A percentile compares a stretch with the other conserved stretches of the same genome.
phyloP scores from a whole-genome alignment of 2,329 filamentous ascomycete genomes.

The Aspergillus sp. region DNA sequence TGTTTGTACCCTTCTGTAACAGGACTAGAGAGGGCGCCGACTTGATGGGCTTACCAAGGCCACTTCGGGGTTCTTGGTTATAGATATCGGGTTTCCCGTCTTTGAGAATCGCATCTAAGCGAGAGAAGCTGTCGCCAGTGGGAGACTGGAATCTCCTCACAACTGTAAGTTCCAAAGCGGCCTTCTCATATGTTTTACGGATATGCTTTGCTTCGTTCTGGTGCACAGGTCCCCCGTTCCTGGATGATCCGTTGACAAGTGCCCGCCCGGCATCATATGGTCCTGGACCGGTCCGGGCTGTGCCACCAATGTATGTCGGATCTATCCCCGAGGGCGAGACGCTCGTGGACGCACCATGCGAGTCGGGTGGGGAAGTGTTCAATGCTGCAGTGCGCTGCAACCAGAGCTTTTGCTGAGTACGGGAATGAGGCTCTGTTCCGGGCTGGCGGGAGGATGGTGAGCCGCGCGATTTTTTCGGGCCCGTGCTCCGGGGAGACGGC shows the following conservation, averaged over 20 bases:
- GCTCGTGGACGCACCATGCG: constrained; percentile 32
- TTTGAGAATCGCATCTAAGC: constrained; percentile 32
- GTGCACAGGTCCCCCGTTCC: constrained; percentile 28
- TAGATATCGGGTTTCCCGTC: constrained; percentile 17
- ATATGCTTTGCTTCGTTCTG: constrained; percentile 40
- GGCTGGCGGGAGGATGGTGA: constrained; percentile 36
- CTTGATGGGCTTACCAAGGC: constrained; percentile 34
- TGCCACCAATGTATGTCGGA: constrained; percentile 30
- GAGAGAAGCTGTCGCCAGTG: constrained; percentile 43
- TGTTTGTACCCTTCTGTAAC: constrained; percentile 26
- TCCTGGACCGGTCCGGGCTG: constrained; percentile 28
- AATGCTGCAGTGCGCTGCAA: constrained; percentile 47
- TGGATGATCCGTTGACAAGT: constrained; percentile 29
- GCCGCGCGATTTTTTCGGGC: constrained; percentile 28
- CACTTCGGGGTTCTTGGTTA: constrained; percentile 16
- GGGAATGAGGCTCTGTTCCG: constrained; percentile 42
- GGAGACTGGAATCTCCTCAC: constrained; percentile 48
- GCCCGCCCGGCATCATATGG: constrained; percentile 31
- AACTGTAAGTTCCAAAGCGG: constrained; percentile 43
- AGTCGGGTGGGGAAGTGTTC: constrained; percentile 45
- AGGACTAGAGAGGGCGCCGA: constrained; percentile 35
- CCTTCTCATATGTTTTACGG: constrained; percentile 47
- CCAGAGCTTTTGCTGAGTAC: constrained; percentile 51
- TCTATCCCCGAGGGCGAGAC: constrained; percentile 38
- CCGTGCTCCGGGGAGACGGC: constrained; percentile 37